Evolutionary conservation across 31 red algal genomes (phyloP).

Genomic region (Odonthalia washingtoniensis): DNA sequence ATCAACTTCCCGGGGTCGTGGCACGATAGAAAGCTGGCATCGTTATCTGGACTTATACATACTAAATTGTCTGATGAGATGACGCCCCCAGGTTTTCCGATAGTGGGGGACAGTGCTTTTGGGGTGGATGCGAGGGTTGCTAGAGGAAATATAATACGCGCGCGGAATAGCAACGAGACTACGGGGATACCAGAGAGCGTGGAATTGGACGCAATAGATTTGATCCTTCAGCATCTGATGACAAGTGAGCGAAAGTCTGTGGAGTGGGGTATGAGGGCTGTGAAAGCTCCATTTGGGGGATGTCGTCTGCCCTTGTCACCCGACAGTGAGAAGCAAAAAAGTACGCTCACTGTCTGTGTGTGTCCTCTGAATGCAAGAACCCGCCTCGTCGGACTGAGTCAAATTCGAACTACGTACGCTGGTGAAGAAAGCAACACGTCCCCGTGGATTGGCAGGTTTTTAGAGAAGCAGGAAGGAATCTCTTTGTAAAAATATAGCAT

Average conservation of each 20-base stretch:
- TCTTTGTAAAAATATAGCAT: no score
- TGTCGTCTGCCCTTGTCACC: neutral
- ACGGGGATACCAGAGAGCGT: neutral
- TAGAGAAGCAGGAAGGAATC: neutral
- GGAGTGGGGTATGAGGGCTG: conserved; percentile 42
- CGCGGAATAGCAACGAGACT: conserved; percentile 29
- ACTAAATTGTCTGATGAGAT: conserved; percentile 21
- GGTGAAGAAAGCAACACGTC: no score
- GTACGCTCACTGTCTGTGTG: neutral
- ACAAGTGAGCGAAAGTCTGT: conserved; percentile 36
- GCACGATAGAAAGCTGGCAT: conserved; percentile 40
- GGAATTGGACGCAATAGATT: conserved; percentile 11
- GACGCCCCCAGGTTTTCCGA: conserved; percentile 45
- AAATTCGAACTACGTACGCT: neutral
- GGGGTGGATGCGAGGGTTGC: neutral
- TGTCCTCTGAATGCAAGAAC: neutral
- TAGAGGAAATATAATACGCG: conserved; percentile 27
- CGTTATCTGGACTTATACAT: conserved; percentile 12
- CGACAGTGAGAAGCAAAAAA: neutral
- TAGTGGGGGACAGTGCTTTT: conserved; percentile 48
- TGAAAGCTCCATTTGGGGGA: conserved; percentile 31
- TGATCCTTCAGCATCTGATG: conserved; percentile 19
- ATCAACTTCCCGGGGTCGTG: conserved; percentile 36
- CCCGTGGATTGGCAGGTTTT: neutral
- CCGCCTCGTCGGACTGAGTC: neutral